Evolutionary conservation across 1,139 yeast genomes (phyloP), one percentile per base, ranked within the genome.

Genomic region (Pneumocystis canis): DNA sequence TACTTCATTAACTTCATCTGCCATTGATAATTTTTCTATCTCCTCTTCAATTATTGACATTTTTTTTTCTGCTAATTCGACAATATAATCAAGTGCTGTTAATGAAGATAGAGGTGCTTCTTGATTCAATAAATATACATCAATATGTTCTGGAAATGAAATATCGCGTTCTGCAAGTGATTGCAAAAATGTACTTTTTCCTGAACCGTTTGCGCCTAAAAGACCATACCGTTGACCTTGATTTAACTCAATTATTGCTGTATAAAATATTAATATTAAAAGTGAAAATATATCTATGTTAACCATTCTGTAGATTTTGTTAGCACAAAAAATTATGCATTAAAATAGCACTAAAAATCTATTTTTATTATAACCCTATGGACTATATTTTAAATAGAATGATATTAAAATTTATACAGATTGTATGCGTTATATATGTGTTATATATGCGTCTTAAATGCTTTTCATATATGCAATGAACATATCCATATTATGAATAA

Each of bases 171-270:
- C 95, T 66, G 97, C 97, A 71, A 94, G 77, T 57, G 97, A 85
- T 76, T 87, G 88, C 74, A 92, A 78, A 72, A 92, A 84, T 37
- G 99, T 92, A 58, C 97, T 89, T 77, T 92, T 92, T 79, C 99
- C 99, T 79, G 98, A 92, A 68, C 99, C 99, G 76, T 92, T 92
- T 77, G 90, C 97, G 74, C 99, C 99, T 71, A 94, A 81, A 69
- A 92, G 81, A 1, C 96, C 96, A 74, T 94, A 92, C 77, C 96
- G 84, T 79, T 97, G 88, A 73, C 98, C 98, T 76, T 84, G 90
- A 78, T 92, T 94, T 78, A 92, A 83, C 79, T 92, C 98, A 71
- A 92, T 77, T 60, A 80, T 81, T 58, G 97, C 85, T 76, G 92
- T 97, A 77, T 89, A 96, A 71, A 90, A 81, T 74, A 94, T 79